A percentile compares a stretch with the other conserved stretches of the same genome.
Evolutionary conservation across 139 green algal genomes (phyloP).

Genomic region (Desmodesmus armatus): DNA sequence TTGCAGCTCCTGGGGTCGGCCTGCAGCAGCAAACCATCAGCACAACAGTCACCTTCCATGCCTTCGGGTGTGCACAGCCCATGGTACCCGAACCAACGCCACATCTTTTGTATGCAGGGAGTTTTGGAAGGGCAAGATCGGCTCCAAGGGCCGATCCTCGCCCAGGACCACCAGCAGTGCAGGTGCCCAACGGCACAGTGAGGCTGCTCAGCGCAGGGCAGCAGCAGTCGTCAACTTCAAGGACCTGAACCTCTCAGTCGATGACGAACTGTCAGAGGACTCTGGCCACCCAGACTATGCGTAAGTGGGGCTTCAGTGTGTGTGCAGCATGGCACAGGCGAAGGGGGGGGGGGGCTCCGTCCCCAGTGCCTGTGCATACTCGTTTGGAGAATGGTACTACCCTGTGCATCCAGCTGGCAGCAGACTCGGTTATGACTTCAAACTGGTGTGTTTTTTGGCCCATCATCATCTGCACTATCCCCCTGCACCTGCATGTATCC

Average conservation of each 20-base stretch:
- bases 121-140: conserved; percentile 46
- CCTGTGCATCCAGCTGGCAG: too few relatives aligned
- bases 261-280: conserved; percentile 33
- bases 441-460: background rate
- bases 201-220: background rate
- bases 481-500: background rate
- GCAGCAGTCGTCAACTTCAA: conserved; percentile 51
- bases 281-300: background rate
- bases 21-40: too few relatives aligned
- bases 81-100: too few relatives aligned
- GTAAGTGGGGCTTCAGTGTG: too few relatives aligned
- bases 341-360: too few relatives aligned
- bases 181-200: background rate
- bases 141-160: conserved; percentile 28
- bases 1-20: too few relatives aligned
- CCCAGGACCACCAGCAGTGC: background rate
- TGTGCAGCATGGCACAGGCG: background rate
- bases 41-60: too few relatives aligned
- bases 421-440: too few relatives aligned
- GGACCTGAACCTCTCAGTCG: conserved; percentile 48
- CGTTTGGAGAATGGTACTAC: too few relatives aligned
- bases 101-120: conserved; percentile 40
- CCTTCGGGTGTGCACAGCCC: too few relatives aligned
- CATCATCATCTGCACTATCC: background rate
- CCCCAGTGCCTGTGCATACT: too few relatives aligned